Conservation (phyloP, 805 yeast genomes). For the Alloascoidea africana region DNA sequence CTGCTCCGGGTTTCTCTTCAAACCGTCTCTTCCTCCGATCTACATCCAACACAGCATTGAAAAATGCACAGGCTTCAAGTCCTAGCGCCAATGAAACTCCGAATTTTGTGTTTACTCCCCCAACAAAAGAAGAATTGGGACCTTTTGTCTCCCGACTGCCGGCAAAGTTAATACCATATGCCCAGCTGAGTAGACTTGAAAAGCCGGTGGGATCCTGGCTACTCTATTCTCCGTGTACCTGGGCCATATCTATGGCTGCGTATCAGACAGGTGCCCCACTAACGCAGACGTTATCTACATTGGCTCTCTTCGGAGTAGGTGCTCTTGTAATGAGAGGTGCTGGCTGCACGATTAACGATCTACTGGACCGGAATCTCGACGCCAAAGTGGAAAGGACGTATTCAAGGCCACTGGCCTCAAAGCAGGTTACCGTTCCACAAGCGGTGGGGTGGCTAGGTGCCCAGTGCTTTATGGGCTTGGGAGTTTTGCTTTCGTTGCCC, state of each 20-base stretch:
- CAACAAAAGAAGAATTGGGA: conserved; percentile 13
- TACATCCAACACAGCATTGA: no score
- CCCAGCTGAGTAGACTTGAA: conserved; percentile 82
- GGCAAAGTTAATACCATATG: conserved; percentile 66
- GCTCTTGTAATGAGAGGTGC: conserved; percentile 92
- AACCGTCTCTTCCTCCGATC: no score
- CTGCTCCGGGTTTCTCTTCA: no score
- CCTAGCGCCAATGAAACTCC: no score
- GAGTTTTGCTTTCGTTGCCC: conserved; percentile 60
- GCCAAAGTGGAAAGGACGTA: conserved; percentile 75
- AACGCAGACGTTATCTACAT: conserved; percentile 39
- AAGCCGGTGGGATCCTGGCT: conserved; percentile 94
- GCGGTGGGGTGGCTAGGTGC: conserved; percentile 60
- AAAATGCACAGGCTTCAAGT: no score
- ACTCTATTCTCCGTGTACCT: conserved; percentile 69
- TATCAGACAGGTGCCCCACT: conserved; percentile 53
- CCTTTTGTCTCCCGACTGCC: conserved; percentile 53
- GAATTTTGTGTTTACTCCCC: not conserved
- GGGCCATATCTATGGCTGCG: conserved; percentile 91
- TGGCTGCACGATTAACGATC: conserved; percentile 91
- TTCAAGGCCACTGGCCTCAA: conserved; percentile 87
- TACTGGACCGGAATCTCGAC: conserved; percentile 73
- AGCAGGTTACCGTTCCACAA: conserved; percentile 53
- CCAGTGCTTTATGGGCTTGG: conserved; percentile 63
- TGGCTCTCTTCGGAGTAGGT: conserved; percentile 68